Base-by-base conservation (phyloP, 2,329 filamentous ascomycete genomes). In the Aspergillus udagawae region DNA sequence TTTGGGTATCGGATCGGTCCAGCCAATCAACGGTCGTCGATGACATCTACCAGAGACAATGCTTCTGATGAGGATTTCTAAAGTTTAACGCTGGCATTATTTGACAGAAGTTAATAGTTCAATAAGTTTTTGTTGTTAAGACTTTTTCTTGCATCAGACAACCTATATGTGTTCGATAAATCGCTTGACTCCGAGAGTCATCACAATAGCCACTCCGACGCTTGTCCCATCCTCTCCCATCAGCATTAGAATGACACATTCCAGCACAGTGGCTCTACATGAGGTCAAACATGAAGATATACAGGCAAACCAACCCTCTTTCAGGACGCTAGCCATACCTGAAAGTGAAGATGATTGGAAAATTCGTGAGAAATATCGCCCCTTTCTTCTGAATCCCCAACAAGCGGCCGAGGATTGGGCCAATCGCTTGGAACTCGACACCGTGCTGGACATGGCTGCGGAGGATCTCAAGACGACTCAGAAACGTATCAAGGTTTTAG, bases 401-500 rank as follows among this genome's bases (percentile, higher is more conserved):
- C 65, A 72, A 12, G 53, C 73, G 3, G 57, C 65, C 1, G 67
- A 69, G 14, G 84, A 87, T 67, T 88, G 85, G 86, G 71, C 87
- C 23, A 72, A 75, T 0, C 59, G 75, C 41, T 70, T 88, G 3
- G 85, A 88, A 63, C 70, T 88, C 4, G 77, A 75, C 41, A 83
- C 81, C 0, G 79, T 69, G 1, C 64, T 82, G 44, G 74, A 79
- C 49, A 77, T 87, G 73, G 81, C 80, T 0, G 77, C 81, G 47
- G 67, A 74, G 4, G 71, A 85, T 32, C 55, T 85, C 0, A 54
- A 70, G 2, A 65, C 60, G 21, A 72, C 70, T 1, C 70, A 72
- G 1, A 63, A 75, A 1, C 71, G 81, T 51, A 55, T 87, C 2
- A 84, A 80, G 57, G 79, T 88, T 1, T 72, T 88, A 1, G 83